These are phyloP conservation scores for Xerophyta viscosa DNA, from an alignment of 106 monocot genomes.

Conservation along the genomic window DNA sequence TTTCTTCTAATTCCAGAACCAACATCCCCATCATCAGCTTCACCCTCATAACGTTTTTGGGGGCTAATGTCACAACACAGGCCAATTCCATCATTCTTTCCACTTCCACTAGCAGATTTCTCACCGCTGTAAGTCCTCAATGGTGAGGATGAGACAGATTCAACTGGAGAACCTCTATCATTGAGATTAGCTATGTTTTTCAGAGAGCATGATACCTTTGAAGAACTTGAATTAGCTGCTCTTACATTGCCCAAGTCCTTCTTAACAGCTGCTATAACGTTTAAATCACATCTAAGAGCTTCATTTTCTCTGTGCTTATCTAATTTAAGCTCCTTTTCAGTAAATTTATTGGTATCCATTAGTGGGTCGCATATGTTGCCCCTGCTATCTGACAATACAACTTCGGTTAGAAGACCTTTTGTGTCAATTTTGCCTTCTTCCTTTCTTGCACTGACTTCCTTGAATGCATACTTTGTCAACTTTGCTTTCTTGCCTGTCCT, in stretches of 20 bases:
- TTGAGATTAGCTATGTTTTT: conserved; percentile 22
- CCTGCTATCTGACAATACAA: not conserved
- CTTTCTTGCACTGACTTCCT: conserved; percentile 8
- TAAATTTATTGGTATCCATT: not conserved
- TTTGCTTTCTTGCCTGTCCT: conserved; percentile 33
- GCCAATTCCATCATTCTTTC: conserved; percentile 2
- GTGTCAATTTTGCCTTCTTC: conserved; percentile 6
- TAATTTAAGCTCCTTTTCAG: conserved; percentile 1
- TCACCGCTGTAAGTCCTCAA: conserved; percentile 5
- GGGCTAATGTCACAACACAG: conserved; percentile 14
- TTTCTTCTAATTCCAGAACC: conserved; percentile 3
- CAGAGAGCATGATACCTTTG: conserved; percentile 18
- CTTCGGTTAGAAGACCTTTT: not conserved
- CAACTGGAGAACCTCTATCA: conserved; percentile 24
- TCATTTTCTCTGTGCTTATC: not conserved
- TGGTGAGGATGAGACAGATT: conserved; percentile 28
- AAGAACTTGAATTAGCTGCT: conserved; percentile 22
- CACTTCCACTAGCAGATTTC: conserved; percentile 1
- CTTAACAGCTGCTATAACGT: conserved; percentile 6
- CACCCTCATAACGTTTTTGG: conserved; percentile 13
- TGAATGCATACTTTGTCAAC: conserved; percentile 17
- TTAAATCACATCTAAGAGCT: not conserved
- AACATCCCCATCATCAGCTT: conserved; percentile 12
- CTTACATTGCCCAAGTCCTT: conserved; percentile 11
- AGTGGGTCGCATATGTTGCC: not conserved